A percentile compares a stretch with the other conserved stretches of the same genome.
phyloP scores from a whole-genome alignment of 257 asterid genomes.

The Petrea volubilis region DNA sequence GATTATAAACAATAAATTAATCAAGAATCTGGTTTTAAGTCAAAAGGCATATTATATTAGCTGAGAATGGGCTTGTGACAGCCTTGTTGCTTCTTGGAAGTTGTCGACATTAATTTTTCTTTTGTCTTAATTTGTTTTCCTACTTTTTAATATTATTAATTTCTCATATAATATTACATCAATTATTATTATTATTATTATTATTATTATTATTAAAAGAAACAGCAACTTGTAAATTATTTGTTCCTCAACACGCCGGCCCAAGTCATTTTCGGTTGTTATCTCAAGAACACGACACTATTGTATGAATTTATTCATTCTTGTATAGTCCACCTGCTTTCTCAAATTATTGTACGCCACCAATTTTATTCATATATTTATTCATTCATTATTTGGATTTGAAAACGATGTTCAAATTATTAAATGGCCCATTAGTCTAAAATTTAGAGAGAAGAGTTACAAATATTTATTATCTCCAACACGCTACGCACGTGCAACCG shows the following conservation, averaged over 20 bases:
- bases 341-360: neutral
- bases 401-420: no score
- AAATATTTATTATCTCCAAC: no score
- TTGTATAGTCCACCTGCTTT: slow-evolving; percentile 11
- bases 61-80: slow-evolving; percentile 15
- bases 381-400: neutral
- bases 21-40: slow-evolving; percentile 22
- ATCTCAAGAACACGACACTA: slow-evolving; percentile 4
- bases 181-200: slow-evolving; percentile 1
- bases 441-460: no score
- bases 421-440: no score
- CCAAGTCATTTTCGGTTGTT: slow-evolving; percentile 29
- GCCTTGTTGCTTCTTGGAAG: slow-evolving; percentile 43
- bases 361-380: neutral
- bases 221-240: slow-evolving; percentile 29
- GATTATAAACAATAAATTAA: slow-evolving; percentile 24
- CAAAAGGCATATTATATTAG: slow-evolving; percentile 23
- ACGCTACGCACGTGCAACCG: no score
- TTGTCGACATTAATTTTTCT: slow-evolving; percentile 29
- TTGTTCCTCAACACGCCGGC: slow-evolving; percentile 32
- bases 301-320: slow-evolving; percentile 3
- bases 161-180: neutral
- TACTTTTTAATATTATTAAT: neutral
- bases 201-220: slow-evolving; percentile 6
- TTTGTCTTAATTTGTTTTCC: neutral